phyloP scores from a whole-genome alignment of 768 basidiomycete species.

The Tephrocybe sp. region DNA sequence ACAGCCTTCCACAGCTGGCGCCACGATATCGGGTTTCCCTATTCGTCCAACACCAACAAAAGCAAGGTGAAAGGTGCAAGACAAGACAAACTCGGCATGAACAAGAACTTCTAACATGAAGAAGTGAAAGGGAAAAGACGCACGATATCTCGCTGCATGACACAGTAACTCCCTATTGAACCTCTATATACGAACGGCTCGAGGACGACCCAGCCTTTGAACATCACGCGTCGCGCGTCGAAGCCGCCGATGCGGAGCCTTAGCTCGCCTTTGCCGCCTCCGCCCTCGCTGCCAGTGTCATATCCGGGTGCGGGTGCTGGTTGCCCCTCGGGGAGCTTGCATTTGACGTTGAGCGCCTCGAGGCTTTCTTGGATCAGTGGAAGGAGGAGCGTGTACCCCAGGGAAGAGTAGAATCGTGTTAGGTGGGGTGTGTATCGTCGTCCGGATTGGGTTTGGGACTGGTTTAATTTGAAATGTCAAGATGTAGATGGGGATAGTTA shows the following conservation, averaged over 20 bases:
- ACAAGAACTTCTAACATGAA: too few relatives aligned
- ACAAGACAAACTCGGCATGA: too few relatives aligned
- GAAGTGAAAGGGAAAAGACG: too few relatives aligned
- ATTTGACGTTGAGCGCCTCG: conserved; percentile 43
- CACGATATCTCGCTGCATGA: conserved; percentile 71
- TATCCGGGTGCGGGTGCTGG: too few relatives aligned
- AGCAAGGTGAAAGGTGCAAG: neutral
- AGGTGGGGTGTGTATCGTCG: conserved; percentile 69
- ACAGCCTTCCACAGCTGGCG: conserved; percentile 69
- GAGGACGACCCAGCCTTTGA: conserved; percentile 74
- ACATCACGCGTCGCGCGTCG: conserved; percentile 60
- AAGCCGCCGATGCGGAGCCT: conserved; percentile 64
- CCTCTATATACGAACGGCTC: conserved; percentile 56
- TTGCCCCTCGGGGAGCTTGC: conserved; percentile 32
- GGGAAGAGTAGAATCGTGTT: conserved; percentile 75
- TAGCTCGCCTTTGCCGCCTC: conserved; percentile 19
- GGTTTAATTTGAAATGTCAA: neutral
- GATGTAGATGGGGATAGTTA: neutral
- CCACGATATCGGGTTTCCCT: conserved; percentile 79
- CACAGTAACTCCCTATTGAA: conserved; percentile 56
- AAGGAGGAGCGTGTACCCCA: conserved; percentile 52
- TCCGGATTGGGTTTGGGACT: conserved; percentile 85
- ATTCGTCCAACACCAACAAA: neutral
- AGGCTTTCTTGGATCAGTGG: conserved; percentile 54
- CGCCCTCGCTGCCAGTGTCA: too few relatives aligned